Evolutionary conservation across 176 grass and related monocot species (phyloP).

Genomic region (Rhynchospora tenuis): DNA sequence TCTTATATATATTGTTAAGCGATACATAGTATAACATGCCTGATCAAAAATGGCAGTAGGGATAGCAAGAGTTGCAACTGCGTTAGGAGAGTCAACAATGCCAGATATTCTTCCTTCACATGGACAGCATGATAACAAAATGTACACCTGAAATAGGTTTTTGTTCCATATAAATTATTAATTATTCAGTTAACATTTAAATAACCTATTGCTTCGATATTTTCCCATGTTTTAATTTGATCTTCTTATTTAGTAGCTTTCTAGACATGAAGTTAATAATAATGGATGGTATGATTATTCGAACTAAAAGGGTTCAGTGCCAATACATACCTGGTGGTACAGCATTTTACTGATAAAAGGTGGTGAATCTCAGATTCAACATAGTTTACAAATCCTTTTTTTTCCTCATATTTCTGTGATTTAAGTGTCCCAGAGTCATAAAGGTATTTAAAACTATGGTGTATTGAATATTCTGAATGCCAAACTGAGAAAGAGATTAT

Average conservation of each 20-base stretch:
- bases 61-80: constrained; percentile 79
- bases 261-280: neutral
- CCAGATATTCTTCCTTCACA: constrained; percentile 94
- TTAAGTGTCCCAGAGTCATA: neutral
- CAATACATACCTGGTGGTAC: neutral
- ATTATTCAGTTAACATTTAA: neutral
- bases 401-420: neutral
- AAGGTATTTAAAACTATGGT: too few species aligned
- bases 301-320: neutral
- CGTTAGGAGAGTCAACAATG: constrained; percentile 86
- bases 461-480: too few species aligned
- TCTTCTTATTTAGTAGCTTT: neutral
- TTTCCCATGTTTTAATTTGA: neutral
- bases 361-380: neutral
- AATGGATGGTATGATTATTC: neutral
- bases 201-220: neutral
- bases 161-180: neutral
- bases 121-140: constrained; percentile 84
- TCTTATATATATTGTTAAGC: neutral
- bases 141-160: constrained; percentile 50
- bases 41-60: constrained; percentile 90
- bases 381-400: neutral
- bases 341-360: neutral
- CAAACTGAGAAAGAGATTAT: too few species aligned
- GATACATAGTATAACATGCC: constrained; percentile 24